phyloP scores from a whole-genome alignment of 2,329 filamentous ascomycete species.

The Ascochyta rabiei region DNA sequence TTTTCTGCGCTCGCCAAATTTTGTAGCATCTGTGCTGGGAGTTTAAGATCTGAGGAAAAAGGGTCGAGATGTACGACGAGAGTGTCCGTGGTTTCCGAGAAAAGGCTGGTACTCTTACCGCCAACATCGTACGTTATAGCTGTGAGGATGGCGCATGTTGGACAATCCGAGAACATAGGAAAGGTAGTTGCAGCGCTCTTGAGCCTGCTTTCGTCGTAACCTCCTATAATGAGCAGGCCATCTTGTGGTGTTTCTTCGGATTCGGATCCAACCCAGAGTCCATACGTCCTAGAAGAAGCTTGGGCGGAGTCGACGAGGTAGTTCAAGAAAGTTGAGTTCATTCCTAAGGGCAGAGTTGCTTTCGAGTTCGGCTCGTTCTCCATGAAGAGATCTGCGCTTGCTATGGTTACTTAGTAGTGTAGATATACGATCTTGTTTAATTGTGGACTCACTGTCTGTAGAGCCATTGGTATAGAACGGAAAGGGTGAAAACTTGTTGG shows the following conservation, averaged over 20 bases:
- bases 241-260: slow-evolving; percentile 23
- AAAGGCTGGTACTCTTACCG: slow-evolving; percentile 21
- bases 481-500: slow-evolving; percentile 22
- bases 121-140: slow-evolving; percentile 26
- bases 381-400: not conserved
- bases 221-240: slow-evolving; percentile 24
- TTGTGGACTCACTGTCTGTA: slow-evolving; percentile 19
- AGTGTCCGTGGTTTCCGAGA: slow-evolving; percentile 16
- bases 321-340: slow-evolving; percentile 23
- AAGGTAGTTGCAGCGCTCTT: slow-evolving; percentile 21
- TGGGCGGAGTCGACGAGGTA: slow-evolving; percentile 23
- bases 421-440: not conserved
- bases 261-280: slow-evolving; percentile 26
- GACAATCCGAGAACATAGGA: slow-evolving; percentile 27
- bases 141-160: slow-evolving; percentile 26
- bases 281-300: slow-evolving; percentile 26
- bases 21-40: slow-evolving; percentile 20
- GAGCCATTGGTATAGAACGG: slow-evolving; percentile 7
- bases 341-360: slow-evolving; percentile 23
- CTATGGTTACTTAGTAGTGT: too few relatives aligned
- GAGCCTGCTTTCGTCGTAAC: slow-evolving; percentile 23
- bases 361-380: not conserved
- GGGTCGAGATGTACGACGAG: slow-evolving; percentile 23
- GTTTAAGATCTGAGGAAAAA: slow-evolving; percentile 18
- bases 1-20: slow-evolving; percentile 21